A percentile compares a stretch with the other conserved stretches of the same genome.
Conservation (phyloP, 2,329 filamentous ascomycete species). For the Didymosphaeria variabile region DNA sequence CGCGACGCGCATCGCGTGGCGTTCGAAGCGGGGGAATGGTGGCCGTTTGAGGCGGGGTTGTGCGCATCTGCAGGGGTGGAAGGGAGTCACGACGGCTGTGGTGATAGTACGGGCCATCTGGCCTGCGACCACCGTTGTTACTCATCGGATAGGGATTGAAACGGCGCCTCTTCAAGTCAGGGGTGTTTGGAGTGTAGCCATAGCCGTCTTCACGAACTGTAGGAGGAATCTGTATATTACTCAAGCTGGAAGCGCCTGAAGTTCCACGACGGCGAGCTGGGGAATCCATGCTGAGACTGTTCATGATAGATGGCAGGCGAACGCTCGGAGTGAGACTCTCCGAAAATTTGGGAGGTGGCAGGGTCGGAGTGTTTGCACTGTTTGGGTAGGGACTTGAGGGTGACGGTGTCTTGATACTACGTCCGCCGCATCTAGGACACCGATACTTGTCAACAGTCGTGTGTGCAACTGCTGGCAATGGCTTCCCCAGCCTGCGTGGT, state of each 20-base stretch:
- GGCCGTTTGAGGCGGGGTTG: constrained; percentile 43
- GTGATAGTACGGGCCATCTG: constrained; percentile 58
- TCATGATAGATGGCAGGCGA: constrained; percentile 48
- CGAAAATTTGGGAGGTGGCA: constrained; percentile 48
- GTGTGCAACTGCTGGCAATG: constrained; percentile 39
- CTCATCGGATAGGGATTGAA: constrained; percentile 45
- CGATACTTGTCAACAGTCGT: constrained; percentile 56
- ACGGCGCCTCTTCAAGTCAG: constrained; percentile 47
- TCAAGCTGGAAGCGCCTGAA: constrained; percentile 37
- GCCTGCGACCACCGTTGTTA: constrained; percentile 66
- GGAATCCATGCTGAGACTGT: constrained; percentile 53
- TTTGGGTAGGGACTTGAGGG: constrained; percentile 66
- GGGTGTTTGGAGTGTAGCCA: constrained; percentile 44
- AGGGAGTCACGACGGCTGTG: constrained; percentile 43
- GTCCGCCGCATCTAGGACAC: constrained; percentile 77
- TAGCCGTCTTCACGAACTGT: constrained; percentile 40
- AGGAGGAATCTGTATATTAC: constrained; percentile 38
- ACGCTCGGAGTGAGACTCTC: constrained; percentile 45
- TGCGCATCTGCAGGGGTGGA: constrained; percentile 42
- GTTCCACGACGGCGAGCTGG: constrained; percentile 36
- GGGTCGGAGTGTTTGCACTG: constrained; percentile 51
- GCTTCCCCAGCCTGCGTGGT: constrained; percentile 66
- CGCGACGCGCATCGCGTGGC: constrained; percentile 39
- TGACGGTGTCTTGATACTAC: constrained; percentile 69
- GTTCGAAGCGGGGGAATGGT: constrained; percentile 45